A percentile compares a stretch with the other conserved stretches of the same genome.
Conservation (phyloP, 345 rosid species). For the Acer saccharum region DNA sequence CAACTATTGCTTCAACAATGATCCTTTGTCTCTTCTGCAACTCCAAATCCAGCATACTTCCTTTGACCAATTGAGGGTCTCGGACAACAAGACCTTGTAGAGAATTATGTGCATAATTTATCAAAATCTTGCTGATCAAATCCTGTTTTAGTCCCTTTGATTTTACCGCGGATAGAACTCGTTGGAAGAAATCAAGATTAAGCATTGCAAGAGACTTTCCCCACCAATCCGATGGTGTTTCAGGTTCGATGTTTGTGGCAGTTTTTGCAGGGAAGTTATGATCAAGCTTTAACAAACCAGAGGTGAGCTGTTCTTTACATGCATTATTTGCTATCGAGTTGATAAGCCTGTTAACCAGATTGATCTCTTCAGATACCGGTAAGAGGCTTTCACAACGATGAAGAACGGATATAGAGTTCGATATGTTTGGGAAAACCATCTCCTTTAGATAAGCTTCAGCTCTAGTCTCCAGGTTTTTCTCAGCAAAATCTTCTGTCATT, state of each 20-base stretch:
- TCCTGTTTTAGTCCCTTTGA: constrained; percentile 95
- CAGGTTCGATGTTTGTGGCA: constrained; percentile 50
- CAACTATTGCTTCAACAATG: constrained; percentile 71
- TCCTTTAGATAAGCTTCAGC: constrained; percentile 72
- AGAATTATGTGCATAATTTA: constrained; percentile 77
- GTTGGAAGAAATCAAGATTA: constrained; percentile 79
- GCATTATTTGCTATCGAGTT: constrained; percentile 77
- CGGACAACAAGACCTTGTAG: constrained; percentile 69
- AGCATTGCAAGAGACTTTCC: constrained; percentile 74
- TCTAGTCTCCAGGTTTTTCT: constrained; percentile 68
- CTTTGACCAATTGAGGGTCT: constrained; percentile 64
- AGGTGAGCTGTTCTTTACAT: constrained; percentile 95
- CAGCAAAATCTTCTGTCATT: constrained; percentile 86
- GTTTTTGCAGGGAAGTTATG: constrained; percentile 57
- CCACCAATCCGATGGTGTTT: constrained; percentile 93
- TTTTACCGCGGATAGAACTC: constrained; percentile 78
- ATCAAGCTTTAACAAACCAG: constrained; percentile 88
- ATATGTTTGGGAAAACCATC: constrained; percentile 64
- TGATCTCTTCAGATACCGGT: constrained; percentile 81
- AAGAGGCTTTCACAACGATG: constrained; percentile 73
- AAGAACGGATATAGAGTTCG: constrained; percentile 68
- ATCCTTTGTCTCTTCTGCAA: constrained; percentile 75
- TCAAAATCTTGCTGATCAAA: constrained; percentile 86
- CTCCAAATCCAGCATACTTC: constrained; percentile 61
- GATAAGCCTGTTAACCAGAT: constrained; percentile 66